Base-by-base conservation (phyloP, 768 basidiomycete genomes). In the Kwoniella europaea region DNA sequence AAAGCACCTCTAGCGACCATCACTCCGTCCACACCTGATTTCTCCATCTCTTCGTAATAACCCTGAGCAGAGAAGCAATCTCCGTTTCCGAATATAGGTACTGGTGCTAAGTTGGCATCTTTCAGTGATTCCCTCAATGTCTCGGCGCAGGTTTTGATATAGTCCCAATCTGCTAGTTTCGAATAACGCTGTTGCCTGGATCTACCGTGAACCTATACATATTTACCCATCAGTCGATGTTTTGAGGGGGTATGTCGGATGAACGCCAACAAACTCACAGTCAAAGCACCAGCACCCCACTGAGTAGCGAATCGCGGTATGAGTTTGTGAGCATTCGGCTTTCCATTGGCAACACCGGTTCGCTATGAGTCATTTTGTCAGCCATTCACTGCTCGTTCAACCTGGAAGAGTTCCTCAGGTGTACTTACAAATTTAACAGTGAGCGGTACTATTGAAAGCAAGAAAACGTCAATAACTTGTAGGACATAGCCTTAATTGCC, bases 11-110 rank as follows among this genome's bases (percentile, higher is more conserved):
- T 87, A 0, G 90, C 97, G 44, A 98, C 88, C 97, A 99, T 98
- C 55, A 98, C 87, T 5, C 95, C 94, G 79, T 98, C 95, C 0
- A 97, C 94, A 4, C 93, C 93, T 29, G 88, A 89, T n/a, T 85
- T 82, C 55, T 93, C 89, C 61, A 69, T 76, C 64, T 79, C 78
- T 41, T 77, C 74, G n/a, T 75, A 77, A 59, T 79, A 79, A 16
- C 67, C 56, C 65, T 77, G 86, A 5, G 92, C 89, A 2, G 94
- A 95, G 85, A 92, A 99, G 74, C 91, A 92, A 81, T 99, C 97
- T 0, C 97, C 97, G 29, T 94, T 94, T 9, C 97, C 97, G 73
- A 98, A 96, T 56, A 99, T 94, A 0, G 95, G 95, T n/a, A 98
- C 87, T 0, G 91, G 88, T 0, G 90, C 87, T 15, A 95, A 63